Base-by-base conservation (phyloP, 164 flowering plant species). In the Stephania japonica region DNA sequence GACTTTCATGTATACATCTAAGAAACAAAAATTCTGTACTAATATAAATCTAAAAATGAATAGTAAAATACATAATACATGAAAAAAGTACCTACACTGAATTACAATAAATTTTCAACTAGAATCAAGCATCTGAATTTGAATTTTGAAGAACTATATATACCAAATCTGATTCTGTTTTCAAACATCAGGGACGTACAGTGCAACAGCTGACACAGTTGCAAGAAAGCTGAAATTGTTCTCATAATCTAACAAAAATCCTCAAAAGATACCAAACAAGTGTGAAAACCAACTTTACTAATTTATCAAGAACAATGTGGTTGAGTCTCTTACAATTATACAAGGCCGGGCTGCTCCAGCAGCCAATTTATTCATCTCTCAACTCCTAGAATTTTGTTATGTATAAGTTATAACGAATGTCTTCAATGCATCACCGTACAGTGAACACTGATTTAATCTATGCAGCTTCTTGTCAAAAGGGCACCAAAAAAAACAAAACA, bases 291-390 rank as follows among this genome's bases (percentile, higher is more conserved):
- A 18, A 23, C 63, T 56, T 56, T 21, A 56, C 63, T 56, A 56
- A 56, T 18, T 56, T 56, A 56, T 4, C 63, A 19, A 19, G 5
- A 68, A 21, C 50, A 19, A 19, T 19, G 53, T 42, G 1, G 23
- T 42, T 18, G 44, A 68, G 9, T 42, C 65, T 41, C 44, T 38
- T 42, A 25, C 77, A 69, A 70, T 70, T 64, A 65, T 75, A 75
- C 78, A 72, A 75, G 53, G 63, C 77, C 63, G 73, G 53, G 65
- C 72, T 13, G 66, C 56, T 21, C 43, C 42, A 9, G 66, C 49
- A 49, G 71, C 78, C 27, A 62, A 68, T 68, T 77, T 72, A 72
- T 68, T 77, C 65, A 68, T 25, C 67, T 23, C 49, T 26, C 26
- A 64, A 42, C 61, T 63, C 32, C 24, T 42, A 49, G 21, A 72